Conservation (phyloP, 2,329 filamentous ascomycete genomes). For the Teratosphaeria epicoccoides region DNA sequence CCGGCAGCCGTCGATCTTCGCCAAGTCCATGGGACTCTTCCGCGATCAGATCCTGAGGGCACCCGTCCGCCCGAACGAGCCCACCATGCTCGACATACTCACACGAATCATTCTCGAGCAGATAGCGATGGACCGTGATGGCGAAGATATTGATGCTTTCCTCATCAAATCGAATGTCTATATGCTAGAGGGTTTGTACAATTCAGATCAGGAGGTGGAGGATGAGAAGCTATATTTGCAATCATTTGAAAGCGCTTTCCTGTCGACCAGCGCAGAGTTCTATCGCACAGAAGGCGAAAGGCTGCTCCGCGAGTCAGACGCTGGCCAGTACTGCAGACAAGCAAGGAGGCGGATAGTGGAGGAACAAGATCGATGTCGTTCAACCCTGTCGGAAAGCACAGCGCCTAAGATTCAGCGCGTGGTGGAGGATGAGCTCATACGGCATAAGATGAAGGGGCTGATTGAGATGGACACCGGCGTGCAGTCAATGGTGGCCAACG, state of each 20-base stretch:
- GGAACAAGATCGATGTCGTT: slow-evolving; percentile 71
- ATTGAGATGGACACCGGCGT: slow-evolving; percentile 80
- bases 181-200: slow-evolving; percentile 84
- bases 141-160: slow-evolving; percentile 75
- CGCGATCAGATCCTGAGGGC: slow-evolving; percentile 71
- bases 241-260: slow-evolving; percentile 68
- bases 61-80: slow-evolving; percentile 34
- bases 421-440: slow-evolving; percentile 71
- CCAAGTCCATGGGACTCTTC: slow-evolving; percentile 76
- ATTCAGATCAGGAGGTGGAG: slow-evolving; percentile 67
- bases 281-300: slow-evolving; percentile 66
- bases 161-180: slow-evolving; percentile 73
- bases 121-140: slow-evolving; percentile 82
- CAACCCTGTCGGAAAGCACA: slow-evolving; percentile 65
- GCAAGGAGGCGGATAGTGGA: slow-evolving; percentile 65
- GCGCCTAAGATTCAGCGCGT: slow-evolving; percentile 63
- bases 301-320: slow-evolving; percentile 67
- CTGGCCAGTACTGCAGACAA: slow-evolving; percentile 69
- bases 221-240: slow-evolving; percentile 72
- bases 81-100: slow-evolving; percentile 60
- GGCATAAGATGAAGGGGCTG: slow-evolving; percentile 66
- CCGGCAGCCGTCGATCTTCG: slow-evolving; percentile 66
- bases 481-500: slow-evolving; percentile 82
- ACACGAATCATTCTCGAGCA: slow-evolving; percentile 79
- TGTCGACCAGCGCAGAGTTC: slow-evolving; percentile 59